Conservation (phyloP, 441 rosid species). For the Geranium incanum region DNA sequence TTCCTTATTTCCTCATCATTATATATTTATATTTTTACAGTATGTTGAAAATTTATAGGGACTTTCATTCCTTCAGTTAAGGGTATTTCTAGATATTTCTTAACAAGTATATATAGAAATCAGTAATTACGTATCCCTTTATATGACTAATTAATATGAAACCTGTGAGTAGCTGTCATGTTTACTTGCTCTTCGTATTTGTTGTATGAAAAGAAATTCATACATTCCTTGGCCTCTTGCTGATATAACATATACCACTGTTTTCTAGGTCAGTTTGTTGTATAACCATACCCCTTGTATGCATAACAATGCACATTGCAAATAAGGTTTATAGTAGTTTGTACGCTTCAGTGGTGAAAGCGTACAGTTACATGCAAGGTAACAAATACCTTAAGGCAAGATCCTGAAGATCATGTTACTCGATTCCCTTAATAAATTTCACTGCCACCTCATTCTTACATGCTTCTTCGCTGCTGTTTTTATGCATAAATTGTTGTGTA, state of each 20-base stretch:
- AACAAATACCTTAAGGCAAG: too few relatives aligned
- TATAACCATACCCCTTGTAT: neutral
- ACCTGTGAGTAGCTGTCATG: neutral
- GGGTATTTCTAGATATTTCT: neutral
- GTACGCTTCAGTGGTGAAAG: neutral
- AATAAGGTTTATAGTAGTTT: neutral
- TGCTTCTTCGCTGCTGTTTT: too few relatives aligned
- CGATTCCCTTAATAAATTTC: too few relatives aligned
- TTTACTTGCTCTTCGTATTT: neutral
- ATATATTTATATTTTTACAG: neutral
- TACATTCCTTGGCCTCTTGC: neutral
- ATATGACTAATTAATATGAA: neutral
- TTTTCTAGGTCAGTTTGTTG: neutral
- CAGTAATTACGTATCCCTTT: neutral
- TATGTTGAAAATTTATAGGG: neutral
- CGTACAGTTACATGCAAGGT: neutral
- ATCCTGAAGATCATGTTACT: too few relatives aligned
- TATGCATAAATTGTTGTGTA: too few relatives aligned
- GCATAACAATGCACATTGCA: neutral
- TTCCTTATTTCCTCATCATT: neutral
- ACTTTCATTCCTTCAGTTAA: neutral
- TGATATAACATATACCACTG: neutral
- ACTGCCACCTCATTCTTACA: too few relatives aligned
- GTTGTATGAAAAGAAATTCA: neutral
- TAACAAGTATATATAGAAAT: neutral